These are phyloP conservation scores for Aquilaria malaccensis DNA, from an alignment of 345 rosid species.

Conservation along the genomic window DNA sequence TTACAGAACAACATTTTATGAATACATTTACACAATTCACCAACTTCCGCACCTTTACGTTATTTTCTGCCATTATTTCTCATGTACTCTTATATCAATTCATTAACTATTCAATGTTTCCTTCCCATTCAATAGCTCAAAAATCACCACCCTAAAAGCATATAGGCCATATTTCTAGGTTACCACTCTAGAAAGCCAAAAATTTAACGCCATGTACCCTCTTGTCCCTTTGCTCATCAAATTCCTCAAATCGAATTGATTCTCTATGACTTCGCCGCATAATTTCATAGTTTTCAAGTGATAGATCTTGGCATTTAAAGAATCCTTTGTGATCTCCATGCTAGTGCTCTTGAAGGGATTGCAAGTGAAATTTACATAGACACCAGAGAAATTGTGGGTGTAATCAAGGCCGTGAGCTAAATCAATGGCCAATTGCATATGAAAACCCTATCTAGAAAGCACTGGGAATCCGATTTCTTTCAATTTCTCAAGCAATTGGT, in stretches of 20 bases:
- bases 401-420: slow-evolving; percentile 46
- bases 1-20: no score
- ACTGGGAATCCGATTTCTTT: slow-evolving; percentile 23
- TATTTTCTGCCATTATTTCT: neutral
- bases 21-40: neutral
- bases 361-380: slow-evolving; percentile 25
- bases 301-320: slow-evolving; percentile 31
- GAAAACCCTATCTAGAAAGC: slow-evolving; percentile 27
- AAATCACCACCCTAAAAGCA: slow-evolving; percentile 16
- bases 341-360: slow-evolving; percentile 47
- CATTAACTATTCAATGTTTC: slow-evolving; percentile 9
- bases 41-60: neutral
- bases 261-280: slow-evolving; percentile 31
- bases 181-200: slow-evolving; percentile 21
- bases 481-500: slow-evolving; percentile 25
- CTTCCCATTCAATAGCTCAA: slow-evolving; percentile 14
- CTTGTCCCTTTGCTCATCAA: slow-evolving; percentile 35
- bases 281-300: slow-evolving; percentile 48
- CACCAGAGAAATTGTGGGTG: slow-evolving; percentile 38
- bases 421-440: slow-evolving; percentile 29
- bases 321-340: slow-evolving; percentile 28
- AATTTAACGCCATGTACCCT: slow-evolving; percentile 52
- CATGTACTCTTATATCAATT: neutral
- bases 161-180: slow-evolving; percentile 16
- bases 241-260: neutral